A percentile compares a stretch with the other conserved stretches of the same genome.
These are phyloP conservation scores for Salix suchowensis DNA, from an alignment of 345 rosid genomes.

Conservation along the genomic window DNA sequence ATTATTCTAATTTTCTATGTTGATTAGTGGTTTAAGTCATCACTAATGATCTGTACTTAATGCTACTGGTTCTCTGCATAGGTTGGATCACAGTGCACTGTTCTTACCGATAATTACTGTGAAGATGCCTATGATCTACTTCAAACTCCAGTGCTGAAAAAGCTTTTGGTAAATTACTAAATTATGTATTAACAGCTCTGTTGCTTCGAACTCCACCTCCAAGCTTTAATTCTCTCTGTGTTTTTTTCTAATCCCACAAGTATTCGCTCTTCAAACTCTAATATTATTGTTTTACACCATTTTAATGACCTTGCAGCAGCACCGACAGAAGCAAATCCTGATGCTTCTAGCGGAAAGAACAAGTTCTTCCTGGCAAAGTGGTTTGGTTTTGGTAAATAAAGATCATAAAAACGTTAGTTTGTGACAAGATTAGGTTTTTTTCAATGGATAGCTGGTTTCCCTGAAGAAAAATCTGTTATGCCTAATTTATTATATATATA, in stretches of 20 bases:
- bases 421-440: not conserved
- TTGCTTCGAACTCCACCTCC: not conserved
- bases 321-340: constrained; percentile 13
- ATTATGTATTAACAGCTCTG: not conserved
- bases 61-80: not conserved
- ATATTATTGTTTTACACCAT: not conserved
- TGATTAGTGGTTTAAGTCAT: too few relatives aligned
- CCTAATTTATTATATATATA: constrained; percentile 3
- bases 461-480: not conserved
- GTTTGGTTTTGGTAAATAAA: constrained; percentile 58
- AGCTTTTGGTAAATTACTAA: constrained; percentile 39
- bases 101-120: constrained; percentile 62
- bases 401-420: not conserved
- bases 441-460: not conserved
- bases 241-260: not conserved
- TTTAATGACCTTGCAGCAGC: constrained; percentile 19
- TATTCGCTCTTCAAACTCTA: not conserved
- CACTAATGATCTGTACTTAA: not conserved
- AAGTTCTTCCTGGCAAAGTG: constrained; percentile 50
- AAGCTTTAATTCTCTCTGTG: not conserved
- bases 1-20: too few relatives aligned
- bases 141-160: constrained; percentile 41
- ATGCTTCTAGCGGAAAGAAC: constrained; percentile 41
- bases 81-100: constrained; percentile 45
- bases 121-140: constrained; percentile 70